Conservation (phyloP, 1,284 basidiomycete species). For the Malassezia sp. region DNA sequence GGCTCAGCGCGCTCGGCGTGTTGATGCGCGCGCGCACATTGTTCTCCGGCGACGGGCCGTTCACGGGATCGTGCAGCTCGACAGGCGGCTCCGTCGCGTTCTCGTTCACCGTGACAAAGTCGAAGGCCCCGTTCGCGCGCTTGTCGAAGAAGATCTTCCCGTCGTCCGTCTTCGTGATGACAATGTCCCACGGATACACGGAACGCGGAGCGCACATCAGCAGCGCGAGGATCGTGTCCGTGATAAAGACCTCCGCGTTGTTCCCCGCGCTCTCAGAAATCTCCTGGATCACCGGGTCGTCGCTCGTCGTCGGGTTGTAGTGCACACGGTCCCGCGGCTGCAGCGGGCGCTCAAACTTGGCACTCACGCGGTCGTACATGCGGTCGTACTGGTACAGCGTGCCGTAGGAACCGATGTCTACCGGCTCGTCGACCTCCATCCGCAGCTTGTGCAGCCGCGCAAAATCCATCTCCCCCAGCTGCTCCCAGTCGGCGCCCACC, state of each 20-base stretch:
- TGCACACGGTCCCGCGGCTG: constrained; percentile 88
- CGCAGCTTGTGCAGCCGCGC: constrained; percentile 79
- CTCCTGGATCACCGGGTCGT: constrained; percentile 60
- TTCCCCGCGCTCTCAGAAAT: constrained; percentile 21
- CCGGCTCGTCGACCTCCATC: constrained; percentile 58
- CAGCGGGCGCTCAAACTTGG: constrained; percentile 73
- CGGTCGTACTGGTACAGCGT: constrained; percentile 89
- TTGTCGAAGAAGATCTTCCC: constrained; percentile 95
- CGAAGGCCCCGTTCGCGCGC: constrained; percentile 78
- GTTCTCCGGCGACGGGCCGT: constrained; percentile 26
- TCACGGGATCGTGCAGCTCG: constrained; percentile 64
- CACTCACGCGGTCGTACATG: constrained; percentile 82
- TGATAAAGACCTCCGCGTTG: constrained; percentile 80
- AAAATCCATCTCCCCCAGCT: constrained; percentile 96
- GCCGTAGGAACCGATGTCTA: constrained; percentile 61
- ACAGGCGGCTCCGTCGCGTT: constrained; percentile 91
- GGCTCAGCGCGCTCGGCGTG: constrained; percentile 78
- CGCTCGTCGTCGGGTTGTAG: constrained; percentile 93
- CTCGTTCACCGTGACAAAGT: constrained; percentile 96
- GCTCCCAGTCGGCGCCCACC: constrained; percentile 79
- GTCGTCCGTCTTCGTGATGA: constrained; percentile 74
- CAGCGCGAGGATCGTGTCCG: constrained; percentile 86
- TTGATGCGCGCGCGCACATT: constrained; percentile 59
- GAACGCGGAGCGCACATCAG: constrained; percentile 92
- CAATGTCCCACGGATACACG: constrained; percentile 97